Evolutionary conservation across 1,284 basidiomycete species (phyloP).

Genomic region (Psilocybe mexicana): DNA sequence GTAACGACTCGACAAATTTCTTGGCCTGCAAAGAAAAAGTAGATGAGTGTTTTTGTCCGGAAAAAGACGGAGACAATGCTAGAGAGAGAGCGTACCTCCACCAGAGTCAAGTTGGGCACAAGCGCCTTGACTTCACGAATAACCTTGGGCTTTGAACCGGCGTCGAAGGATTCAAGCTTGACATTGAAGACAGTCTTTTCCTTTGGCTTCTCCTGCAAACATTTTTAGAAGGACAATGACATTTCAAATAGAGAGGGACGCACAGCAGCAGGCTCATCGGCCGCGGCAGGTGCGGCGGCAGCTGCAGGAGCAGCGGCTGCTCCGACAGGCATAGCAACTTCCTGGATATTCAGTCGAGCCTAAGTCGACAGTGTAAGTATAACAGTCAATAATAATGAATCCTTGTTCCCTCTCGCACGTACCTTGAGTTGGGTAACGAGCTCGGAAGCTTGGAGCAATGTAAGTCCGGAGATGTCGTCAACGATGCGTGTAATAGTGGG

Average conservation of each 20-base stretch:
- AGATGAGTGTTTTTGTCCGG: conserved; percentile 1
- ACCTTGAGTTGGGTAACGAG: conserved; percentile 92
- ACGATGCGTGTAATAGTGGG: conserved; percentile 85
- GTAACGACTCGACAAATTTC: conserved; percentile 98
- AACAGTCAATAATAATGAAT: background rate
- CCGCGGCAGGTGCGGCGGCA: conserved; percentile 53
- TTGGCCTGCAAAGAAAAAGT: conserved; percentile 65
- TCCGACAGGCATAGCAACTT: conserved; percentile 92
- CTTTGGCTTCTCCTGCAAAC: conserved; percentile 86
- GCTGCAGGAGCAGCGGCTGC: conserved; percentile 63
- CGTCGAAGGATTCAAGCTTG: conserved; percentile 91
- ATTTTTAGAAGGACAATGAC: conserved; percentile 9
- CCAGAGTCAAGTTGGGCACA: conserved; percentile 92
- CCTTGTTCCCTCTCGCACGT: conserved; percentile 37
- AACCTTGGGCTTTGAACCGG: conserved; percentile 92
- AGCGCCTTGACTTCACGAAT: conserved; percentile 98
- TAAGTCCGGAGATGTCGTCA: conserved; percentile 90
- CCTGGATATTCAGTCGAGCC: conserved; percentile 96
- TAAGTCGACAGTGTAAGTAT: conserved; percentile 32
- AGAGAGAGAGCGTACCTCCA: conserved; percentile 70
- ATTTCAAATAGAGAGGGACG: conserved; percentile 25
- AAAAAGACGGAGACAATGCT: conserved; percentile 5
- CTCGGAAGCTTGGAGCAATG: conserved; percentile 96
- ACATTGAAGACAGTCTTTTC: conserved; percentile 99
- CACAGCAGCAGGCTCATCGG: conserved; percentile 70